A percentile compares a stretch with the other conserved stretches of the same genome.
These are phyloP conservation scores for Porogramme epimiltina DNA, from an alignment of 1,284 basidiomycete species.

Conservation along the genomic window DNA sequence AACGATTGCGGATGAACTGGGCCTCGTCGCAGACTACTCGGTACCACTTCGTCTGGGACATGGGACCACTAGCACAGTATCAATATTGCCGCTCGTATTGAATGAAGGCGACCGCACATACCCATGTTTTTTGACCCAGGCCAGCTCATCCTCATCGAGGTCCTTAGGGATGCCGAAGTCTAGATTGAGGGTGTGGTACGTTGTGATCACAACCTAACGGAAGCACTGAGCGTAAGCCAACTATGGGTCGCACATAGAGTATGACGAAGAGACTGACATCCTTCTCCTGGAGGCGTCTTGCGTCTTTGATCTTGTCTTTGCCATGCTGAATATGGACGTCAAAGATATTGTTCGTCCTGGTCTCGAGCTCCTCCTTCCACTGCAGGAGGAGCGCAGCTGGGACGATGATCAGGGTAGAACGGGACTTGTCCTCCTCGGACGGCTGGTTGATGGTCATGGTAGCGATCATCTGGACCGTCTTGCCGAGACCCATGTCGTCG, in stretches of 20 bases:
- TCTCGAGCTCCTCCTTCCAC: constrained; percentile 72
- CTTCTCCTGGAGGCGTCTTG: constrained; percentile 46
- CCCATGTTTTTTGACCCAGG: constrained; percentile 54
- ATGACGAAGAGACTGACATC: constrained; percentile 45
- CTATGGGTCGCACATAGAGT: background rate
- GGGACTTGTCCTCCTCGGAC: constrained; percentile 41
- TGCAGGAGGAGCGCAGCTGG: constrained; percentile 68
- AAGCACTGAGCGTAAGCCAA: background rate
- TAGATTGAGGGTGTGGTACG: constrained; percentile 61
- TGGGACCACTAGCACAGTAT: constrained; percentile 44
- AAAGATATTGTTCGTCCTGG: constrained; percentile 67
- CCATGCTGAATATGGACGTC: constrained; percentile 67
- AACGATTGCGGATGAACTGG: constrained; percentile 70
- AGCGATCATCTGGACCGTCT: constrained; percentile 76
- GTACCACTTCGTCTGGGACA: constrained; percentile 59
- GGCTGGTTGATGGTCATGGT: constrained; percentile 66
- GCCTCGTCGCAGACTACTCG: constrained; percentile 71
- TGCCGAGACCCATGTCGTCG: constrained; percentile 91
- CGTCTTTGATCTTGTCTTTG: constrained; percentile 58
- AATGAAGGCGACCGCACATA: constrained; percentile 22
- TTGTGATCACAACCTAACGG: constrained; percentile 64
- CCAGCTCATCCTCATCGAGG: constrained; percentile 46
- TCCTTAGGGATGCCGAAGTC: constrained; percentile 55
- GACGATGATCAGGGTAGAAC: constrained; percentile 66
- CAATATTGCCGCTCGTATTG: no score